These are phyloP conservation scores for Amaranthus cruentus DNA, from an alignment of 148 eudicot genomes.

Conservation along the genomic window DNA sequence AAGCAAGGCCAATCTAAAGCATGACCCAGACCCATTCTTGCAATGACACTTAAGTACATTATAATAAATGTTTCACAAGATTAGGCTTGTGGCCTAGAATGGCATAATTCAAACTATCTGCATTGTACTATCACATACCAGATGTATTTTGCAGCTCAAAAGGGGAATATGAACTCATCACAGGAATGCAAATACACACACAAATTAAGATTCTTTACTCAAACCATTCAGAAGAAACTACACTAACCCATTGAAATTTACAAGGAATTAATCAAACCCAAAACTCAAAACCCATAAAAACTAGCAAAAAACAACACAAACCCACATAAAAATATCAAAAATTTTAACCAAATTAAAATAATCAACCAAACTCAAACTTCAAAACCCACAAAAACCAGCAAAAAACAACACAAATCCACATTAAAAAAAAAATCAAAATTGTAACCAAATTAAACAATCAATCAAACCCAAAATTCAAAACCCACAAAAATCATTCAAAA, in stretches of 20 bases:
- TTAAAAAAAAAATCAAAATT: neutral
- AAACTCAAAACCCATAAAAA: neutral
- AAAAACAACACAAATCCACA: neutral
- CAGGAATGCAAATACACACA: neutral
- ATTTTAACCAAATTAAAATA: neutral
- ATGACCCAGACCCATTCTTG: neutral
- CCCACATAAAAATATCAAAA: neutral
- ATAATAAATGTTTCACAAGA: no score
- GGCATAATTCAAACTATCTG: neutral
- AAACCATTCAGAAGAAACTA: no score
- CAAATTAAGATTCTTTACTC: no score
- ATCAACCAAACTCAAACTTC: neutral
- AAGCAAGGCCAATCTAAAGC: no score
- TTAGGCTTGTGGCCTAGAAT: no score
- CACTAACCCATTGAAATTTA: no score
- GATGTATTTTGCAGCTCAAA: no score
- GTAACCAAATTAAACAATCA: no score
- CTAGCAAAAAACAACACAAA: neutral
- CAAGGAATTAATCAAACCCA: no score
- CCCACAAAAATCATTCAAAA: constrained; percentile 9
- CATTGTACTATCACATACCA: neutral
- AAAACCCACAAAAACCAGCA: neutral
- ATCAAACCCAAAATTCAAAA: neutral
- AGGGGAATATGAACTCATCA: constrained; percentile 1
- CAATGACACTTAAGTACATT: neutral